Base-by-base conservation (phyloP, 2,329 filamentous ascomycete genomes). In the Cordyceps militaris region DNA sequence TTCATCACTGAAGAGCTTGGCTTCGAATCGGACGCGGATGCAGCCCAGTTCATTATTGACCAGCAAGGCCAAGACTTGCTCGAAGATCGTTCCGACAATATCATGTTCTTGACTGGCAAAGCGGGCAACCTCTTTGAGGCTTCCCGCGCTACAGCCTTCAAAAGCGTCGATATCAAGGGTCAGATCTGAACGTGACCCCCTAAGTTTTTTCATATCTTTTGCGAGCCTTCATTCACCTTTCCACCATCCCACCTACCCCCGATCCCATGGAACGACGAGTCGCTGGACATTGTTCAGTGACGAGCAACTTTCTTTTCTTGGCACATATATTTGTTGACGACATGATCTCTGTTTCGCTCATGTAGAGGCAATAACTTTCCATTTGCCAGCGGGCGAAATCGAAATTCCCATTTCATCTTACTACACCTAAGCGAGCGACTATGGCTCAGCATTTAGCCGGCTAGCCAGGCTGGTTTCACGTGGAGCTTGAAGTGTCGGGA, bases 1-100 rank as follows among this genome's bases (percentile, higher is more conserved):
- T 97, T 96, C 76, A 83, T 99, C 67, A 96, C 92, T 60, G 91
- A 97, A 74, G 93, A 97, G 74, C 87, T 99, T 67, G 91, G 89
- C 52, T 99, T 99, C 72, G 91, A 96, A 72, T 91, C 89, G 60
- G 91, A 96, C 74, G 83, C 88, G 68, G 90, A 95, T 75, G 91
- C 91, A 62, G 88, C 88, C 61, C 88, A 94, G 70, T 99, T 97
- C 73, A 84, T 99, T 69, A 85, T 89, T 67, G 87, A 95, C 63
- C 78, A 94, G 67, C 81, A 86, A 64, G 89, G 87, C 54, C 83
- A 90, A 71, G 76, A 87, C 38, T 77, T 95, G 38, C 82, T 97
- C 63, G 82, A 92, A 72, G 87, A 94, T 70, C 86, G 85, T 62
- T 80, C 86, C 62, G 86, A 89, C 62, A 82, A 84, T 62, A 87